Conservation (phyloP, 371 early-diverging fungal genomes). For the Scutellospora calospora region DNA sequence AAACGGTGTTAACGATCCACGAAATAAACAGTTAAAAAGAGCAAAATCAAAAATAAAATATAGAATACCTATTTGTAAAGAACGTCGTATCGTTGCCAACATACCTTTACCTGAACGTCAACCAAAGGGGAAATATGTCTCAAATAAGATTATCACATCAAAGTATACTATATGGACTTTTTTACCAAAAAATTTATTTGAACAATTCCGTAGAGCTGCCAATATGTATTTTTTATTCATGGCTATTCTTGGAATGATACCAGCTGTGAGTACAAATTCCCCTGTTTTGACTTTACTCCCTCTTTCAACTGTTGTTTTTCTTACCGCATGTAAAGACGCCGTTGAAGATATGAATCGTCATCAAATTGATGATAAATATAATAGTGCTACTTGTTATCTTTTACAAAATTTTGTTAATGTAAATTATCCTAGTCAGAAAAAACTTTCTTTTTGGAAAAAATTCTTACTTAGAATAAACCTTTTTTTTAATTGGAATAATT, state of each 20-base stretch:
- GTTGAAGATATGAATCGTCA: constrained; percentile 95
- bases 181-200: constrained; percentile 88
- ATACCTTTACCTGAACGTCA: constrained; percentile 54
- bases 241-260: constrained; percentile 78
- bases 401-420: constrained; percentile 33
- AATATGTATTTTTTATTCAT: constrained; percentile 91
- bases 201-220: constrained; percentile 86
- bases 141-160: constrained; percentile 38
- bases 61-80: background rate
- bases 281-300: constrained; percentile 79
- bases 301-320: constrained; percentile 73
- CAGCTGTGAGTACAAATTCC: constrained; percentile 68
- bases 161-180: constrained; percentile 88
- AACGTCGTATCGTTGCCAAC: constrained; percentile 74
- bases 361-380: constrained; percentile 80
- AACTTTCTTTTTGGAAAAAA: background rate
- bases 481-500: background rate
- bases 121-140: constrained; percentile 38
- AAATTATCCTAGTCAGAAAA: constrained; percentile 3
- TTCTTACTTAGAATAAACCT: background rate
- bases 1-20: background rate
- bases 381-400: constrained; percentile 46
- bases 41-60: constrained; percentile 27
- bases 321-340: constrained; percentile 92
- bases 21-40: background rate